Conservation (phyloP, 2,329 filamentous ascomycete species). For the Rutstroemia sydowiana region DNA sequence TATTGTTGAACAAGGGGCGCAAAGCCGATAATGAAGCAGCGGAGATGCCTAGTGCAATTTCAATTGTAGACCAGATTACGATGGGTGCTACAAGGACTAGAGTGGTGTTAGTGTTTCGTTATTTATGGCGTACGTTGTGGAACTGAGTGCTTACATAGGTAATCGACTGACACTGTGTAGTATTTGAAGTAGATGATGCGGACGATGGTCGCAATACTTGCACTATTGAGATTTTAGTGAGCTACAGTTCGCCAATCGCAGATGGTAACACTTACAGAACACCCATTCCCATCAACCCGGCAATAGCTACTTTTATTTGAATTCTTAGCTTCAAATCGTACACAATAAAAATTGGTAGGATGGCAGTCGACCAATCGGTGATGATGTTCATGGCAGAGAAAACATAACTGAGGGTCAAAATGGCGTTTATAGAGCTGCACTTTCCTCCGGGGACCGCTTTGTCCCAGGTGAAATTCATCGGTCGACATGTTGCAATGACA, state of each 20-base stretch:
- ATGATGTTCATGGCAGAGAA: conserved; percentile 5
- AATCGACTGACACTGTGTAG: neutral
- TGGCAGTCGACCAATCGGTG: conserved; percentile 2
- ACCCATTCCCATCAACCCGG: neutral
- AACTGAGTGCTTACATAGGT: neutral
- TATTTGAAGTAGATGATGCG: conserved; percentile 3
- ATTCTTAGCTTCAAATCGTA: neutral
- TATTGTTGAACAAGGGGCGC: neutral
- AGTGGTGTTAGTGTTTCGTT: neutral
- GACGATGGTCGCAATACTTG: conserved; percentile 1
- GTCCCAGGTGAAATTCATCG: conserved; percentile 5
- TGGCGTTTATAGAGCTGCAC: conserved; percentile 5
- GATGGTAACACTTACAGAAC: neutral
- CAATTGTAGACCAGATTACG: conserved; percentile 1
- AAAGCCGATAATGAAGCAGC: neutral
- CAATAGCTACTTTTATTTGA: neutral
- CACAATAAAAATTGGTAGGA: neutral
- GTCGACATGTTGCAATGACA: conserved; percentile 3
- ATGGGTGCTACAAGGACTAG: conserved; percentile 1
- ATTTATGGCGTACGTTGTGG: neutral
- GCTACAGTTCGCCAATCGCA: neutral
- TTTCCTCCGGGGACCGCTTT: neutral
- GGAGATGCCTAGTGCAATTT: neutral
- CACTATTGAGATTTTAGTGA: neutral
- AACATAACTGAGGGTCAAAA: conserved; percentile 2